phyloP scores from a whole-genome alignment of 2,329 filamentous ascomycete species.

The Scedosporium boydii region DNA sequence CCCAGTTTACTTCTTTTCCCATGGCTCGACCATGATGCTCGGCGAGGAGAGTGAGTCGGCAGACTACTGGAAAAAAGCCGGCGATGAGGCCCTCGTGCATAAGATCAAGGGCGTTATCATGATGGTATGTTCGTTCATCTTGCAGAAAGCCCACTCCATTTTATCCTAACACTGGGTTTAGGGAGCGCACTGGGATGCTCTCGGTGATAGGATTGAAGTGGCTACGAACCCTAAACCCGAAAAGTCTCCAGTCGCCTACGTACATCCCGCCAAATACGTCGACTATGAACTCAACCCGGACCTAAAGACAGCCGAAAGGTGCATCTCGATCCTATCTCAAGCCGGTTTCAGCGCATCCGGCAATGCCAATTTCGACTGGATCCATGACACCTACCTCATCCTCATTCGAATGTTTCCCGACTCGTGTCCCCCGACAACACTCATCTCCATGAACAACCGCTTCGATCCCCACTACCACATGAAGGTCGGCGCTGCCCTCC shows the following conservation, averaged over 20 bases:
- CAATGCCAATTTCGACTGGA: slow-evolving; percentile 57
- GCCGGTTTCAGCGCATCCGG: slow-evolving; percentile 43
- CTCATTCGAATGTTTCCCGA: slow-evolving; percentile 60
- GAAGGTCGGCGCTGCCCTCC: slow-evolving; percentile 46
- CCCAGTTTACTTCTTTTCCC: slow-evolving; percentile 58
- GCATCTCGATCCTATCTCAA: slow-evolving; percentile 35
- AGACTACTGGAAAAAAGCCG: slow-evolving; percentile 56
- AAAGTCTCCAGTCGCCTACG: slow-evolving; percentile 58
- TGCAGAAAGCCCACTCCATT: neutral
- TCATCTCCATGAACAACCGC: slow-evolving; percentile 24
- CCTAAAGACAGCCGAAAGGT: slow-evolving; percentile 37
- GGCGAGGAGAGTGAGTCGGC: slow-evolving; percentile 54
- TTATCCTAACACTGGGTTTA: slow-evolving; percentile 13
- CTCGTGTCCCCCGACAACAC: slow-evolving; percentile 51
- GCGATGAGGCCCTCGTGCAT: slow-evolving; percentile 40
- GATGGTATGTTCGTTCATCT: slow-evolving; percentile 36
- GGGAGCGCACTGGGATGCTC: slow-evolving; percentile 58
- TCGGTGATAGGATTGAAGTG: slow-evolving; percentile 47
- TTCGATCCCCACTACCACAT: slow-evolving; percentile 35
- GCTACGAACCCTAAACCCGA: slow-evolving; percentile 48
- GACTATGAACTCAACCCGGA: slow-evolving; percentile 54
- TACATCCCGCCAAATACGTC: slow-evolving; percentile 55
- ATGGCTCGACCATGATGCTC: slow-evolving; percentile 65
- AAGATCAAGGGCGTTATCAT: slow-evolving; percentile 55
- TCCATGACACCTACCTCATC: slow-evolving; percentile 62